Evolutionary conservation across 176 grass and related monocot species (phyloP).

Genomic region (Cymbopogon citratus): DNA sequence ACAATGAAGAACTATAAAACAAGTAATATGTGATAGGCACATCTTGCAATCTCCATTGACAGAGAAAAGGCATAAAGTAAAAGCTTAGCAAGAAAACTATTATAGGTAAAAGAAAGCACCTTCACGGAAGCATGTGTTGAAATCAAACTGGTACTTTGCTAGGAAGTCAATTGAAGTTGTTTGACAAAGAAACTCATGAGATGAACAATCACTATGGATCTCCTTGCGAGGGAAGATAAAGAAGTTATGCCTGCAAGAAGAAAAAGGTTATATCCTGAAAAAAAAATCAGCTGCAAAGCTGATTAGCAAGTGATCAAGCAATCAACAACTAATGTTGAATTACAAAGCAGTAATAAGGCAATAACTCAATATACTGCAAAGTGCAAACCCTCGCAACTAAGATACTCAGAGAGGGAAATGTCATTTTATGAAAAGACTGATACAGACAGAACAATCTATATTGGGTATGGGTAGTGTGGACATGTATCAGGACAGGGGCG

Average conservation of each 20-base stretch:
- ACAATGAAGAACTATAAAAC: background rate
- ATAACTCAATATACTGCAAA: background rate
- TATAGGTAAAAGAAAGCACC: slow-evolving; percentile 48
- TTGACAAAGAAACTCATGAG: slow-evolving; percentile 82
- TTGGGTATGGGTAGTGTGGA: no score
- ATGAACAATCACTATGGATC: slow-evolving; percentile 43
- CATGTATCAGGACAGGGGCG: no score
- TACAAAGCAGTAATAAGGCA: slow-evolving; percentile 1
- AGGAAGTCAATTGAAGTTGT: slow-evolving; percentile 84
- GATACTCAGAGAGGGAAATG: background rate
- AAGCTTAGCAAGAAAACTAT: slow-evolving; percentile 4
- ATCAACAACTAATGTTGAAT: background rate
- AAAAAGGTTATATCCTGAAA: background rate
- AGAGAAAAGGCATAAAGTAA: slow-evolving; percentile 7
- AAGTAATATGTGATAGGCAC: background rate
- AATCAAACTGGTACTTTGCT: slow-evolving; percentile 82
- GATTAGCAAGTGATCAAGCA: background rate
- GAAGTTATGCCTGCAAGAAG: slow-evolving; percentile 68
- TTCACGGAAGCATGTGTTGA: slow-evolving; percentile 79
- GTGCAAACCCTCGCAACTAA: background rate
- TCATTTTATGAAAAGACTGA: no score
- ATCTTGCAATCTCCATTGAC: slow-evolving; percentile 6
- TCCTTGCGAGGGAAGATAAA: slow-evolving; percentile 73
- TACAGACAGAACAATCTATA: no score
- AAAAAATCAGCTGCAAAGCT: background rate